Evolutionary conservation across 1,284 basidiomycete genomes (phyloP), one percentile per base, ranked within the genome.

Genomic region (Taiwanofungus camphoratus): DNA sequence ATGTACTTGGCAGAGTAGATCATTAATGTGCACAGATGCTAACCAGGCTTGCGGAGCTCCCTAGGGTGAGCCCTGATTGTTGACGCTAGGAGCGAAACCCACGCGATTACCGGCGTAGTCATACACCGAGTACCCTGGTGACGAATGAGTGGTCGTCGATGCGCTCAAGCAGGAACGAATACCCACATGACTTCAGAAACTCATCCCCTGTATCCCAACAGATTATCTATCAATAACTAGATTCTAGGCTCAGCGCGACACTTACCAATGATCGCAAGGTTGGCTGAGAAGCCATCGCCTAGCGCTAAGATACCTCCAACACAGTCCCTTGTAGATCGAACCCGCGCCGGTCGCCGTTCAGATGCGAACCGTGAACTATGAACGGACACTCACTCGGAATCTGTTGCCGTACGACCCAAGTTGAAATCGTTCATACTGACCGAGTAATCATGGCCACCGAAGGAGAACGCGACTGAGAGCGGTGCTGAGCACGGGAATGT

Each of bases 141-240:
- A 42, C 32, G 33, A 39, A 27, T 50, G 21, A 23, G 36, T 47
- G n/a, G 49, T 20, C 19, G 8, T 29, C 9, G 24, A 31, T 26
- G 8, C n/a, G 13, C 16, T 19, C n/a, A 18, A 11, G 20, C 8
- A 19, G 9, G 35, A 27, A 27, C 22, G 32, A 20, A 30, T 32
- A 63, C 76, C 56, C 50, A 78, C 79, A 82, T 23, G 74, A 79
- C 63, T 85, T 86, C 29, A 84, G 54, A 62, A 91, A 90, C 50
- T 78, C 77, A 54, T 82, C 84, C 1, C 74, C 73, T 72, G 45
- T 18, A 33, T 21, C 13, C 3, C 5, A 6, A 30, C n/a, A 19
- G 2, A 2, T 30, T 6, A 12, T 12, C 16, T 27, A 8, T 35
- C 32, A 42, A 34, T 55, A 48, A 39, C 39, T 45, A 44, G 31